These are phyloP conservation scores for Kalmusia sp. DNA, from an alignment of 2,329 filamentous ascomycete species.

Conservation along the genomic window DNA sequence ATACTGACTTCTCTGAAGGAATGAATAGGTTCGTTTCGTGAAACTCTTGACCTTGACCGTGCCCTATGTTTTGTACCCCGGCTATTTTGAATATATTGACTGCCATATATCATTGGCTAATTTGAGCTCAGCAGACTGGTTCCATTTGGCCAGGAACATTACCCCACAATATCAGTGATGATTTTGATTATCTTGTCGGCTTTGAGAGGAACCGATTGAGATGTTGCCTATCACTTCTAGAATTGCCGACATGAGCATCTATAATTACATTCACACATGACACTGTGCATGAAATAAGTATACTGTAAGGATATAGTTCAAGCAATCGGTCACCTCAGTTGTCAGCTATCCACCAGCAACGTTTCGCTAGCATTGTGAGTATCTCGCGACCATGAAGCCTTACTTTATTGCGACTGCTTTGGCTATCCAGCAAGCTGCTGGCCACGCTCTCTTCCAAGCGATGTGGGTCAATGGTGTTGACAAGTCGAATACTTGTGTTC, in stretches of 20 bases:
- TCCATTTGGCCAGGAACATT: neutral
- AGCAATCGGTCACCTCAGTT: neutral
- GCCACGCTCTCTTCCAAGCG: slow-evolving; percentile 57
- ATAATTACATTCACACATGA: neutral
- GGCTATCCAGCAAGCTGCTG: slow-evolving; percentile 29
- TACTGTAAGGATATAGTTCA: neutral
- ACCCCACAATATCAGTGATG: neutral
- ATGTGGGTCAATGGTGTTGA: slow-evolving; percentile 55
- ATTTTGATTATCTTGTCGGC: neutral
- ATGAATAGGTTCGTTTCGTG: neutral
- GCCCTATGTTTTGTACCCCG: neutral
- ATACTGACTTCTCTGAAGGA: too few species aligned
- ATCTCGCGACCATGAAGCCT: slow-evolving; percentile 20
- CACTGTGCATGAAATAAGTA: neutral
- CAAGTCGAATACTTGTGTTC: slow-evolving; percentile 30
- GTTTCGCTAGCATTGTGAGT: neutral
- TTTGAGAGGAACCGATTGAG: neutral
- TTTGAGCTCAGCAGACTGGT: neutral
- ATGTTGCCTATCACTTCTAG: neutral
- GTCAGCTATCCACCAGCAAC: neutral
- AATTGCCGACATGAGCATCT: neutral
- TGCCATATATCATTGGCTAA: neutral
- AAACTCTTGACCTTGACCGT: neutral
- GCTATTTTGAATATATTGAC: neutral
- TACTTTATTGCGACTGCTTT: slow-evolving; percentile 20